Evolutionary conservation across 768 basidiomycete genomes (phyloP), one percentile per base, ranked within the genome.

Genomic region (Suillus subaureus): DNA sequence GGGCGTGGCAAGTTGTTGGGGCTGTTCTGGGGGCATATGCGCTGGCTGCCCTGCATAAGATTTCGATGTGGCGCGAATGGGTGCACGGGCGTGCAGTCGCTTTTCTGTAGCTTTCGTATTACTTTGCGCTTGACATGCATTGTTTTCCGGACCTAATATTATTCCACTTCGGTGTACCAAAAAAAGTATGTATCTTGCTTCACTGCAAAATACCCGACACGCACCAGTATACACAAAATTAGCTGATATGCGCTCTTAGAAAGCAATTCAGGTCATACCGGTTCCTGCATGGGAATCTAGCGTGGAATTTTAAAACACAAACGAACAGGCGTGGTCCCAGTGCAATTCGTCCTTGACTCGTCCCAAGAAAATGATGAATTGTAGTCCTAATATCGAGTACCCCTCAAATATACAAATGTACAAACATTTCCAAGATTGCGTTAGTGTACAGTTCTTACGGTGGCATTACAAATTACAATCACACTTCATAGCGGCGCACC

Each of bases 1-100:
- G 6, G 90, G 89, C 8, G 87, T 88, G 9, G 78, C 80, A 21
- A 96, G 93, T 72, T 99, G 97, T 75, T 90, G 87, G 85, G 97
- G 96, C 15, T 99, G 97, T 76, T 79, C 83, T 4, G 88, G 88
- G 69, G 90, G 90, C 16, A 78, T 90, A 52, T 93, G 92, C 74
- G 84, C 87, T 61, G 89, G 86, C 6, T 93, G 92, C 73, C 81
- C 87, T 63, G 73, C 79, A 45, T 81, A 69, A 75, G 26, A 56
- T 26, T 35, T 39, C 6, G 18, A 61, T 21, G 6, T 5, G 26
- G 43, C 26, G 6, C 21, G 28, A 15, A 18, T 28, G 33, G 1
- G 13, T 28, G 13, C 31, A 12, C 21, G 31, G 18, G 18, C 51
- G 11, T 28, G 16, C 16, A 37, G n/a, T 7, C 1, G 0, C 5